phyloP scores from a whole-genome alignment of 202 grass and related monocot genomes.

The Saccharum hybrid region DNA sequence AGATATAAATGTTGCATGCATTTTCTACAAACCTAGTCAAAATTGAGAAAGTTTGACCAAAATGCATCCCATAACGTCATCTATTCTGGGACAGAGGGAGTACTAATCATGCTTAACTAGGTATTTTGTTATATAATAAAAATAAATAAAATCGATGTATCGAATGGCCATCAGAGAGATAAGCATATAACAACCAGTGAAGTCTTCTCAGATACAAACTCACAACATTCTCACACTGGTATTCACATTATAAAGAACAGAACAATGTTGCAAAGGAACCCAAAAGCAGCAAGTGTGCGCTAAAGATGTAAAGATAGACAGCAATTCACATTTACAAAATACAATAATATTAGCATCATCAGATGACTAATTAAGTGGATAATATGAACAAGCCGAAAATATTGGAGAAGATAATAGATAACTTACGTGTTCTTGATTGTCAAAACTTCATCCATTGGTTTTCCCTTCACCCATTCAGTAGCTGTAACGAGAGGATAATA shows the following conservation, averaged over 20 bases:
- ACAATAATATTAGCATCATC: neutral
- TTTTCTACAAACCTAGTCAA: too few species aligned
- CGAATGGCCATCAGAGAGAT: neutral
- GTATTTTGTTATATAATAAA: neutral
- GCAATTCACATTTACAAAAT: neutral
- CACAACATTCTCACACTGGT: neutral
- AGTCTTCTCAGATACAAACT: neutral
- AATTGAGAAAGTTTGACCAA: too few species aligned
- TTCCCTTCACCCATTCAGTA: constrained; percentile 99
- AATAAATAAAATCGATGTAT: neutral
- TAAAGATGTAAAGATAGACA: neutral
- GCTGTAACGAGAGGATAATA: constrained; percentile 50
- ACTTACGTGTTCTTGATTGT: constrained; percentile 95
- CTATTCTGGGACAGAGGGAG: too few species aligned
- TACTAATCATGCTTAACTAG: neutral
- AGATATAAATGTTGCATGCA: too few species aligned
- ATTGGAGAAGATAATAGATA: constrained; percentile 12
- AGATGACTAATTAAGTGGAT: neutral
- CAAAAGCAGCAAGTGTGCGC: neutral
- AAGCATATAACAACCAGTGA: neutral
- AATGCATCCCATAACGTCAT: too few species aligned
- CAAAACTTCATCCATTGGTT: constrained; percentile 88
- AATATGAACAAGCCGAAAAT: constrained; percentile 2
- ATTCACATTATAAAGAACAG: constrained; percentile 2
- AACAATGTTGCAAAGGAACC: neutral